Evolutionary conservation across 257 asterid species (phyloP).

Genomic region (Scutellaria baicalensis): DNA sequence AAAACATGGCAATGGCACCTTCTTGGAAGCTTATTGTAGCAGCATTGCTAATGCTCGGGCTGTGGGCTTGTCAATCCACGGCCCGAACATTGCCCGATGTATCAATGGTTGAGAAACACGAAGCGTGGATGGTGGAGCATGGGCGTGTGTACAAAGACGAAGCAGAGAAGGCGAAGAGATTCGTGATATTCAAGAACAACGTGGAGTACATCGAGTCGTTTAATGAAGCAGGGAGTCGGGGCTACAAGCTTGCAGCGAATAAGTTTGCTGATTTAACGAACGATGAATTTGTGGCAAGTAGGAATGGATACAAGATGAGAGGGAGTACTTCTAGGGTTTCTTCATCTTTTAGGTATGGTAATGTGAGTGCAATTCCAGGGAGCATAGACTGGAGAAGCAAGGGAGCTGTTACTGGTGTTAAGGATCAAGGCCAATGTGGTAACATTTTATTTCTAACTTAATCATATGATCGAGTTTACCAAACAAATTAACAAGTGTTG

Average conservation of each 20-base stretch:
- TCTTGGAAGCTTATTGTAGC: constrained; percentile 11
- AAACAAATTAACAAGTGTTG: too few species aligned
- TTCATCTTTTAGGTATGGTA: constrained; percentile 25
- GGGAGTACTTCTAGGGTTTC: not conserved
- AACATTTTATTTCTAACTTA: too few species aligned
- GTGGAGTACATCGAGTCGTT: constrained; percentile 28
- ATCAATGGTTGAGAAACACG: constrained; percentile 23
- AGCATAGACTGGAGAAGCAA: constrained; percentile 30
- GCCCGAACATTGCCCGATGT: constrained; percentile 25
- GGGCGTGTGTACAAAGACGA: constrained; percentile 37
- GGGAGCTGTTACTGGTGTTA: constrained; percentile 39
- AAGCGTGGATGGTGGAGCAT: constrained; percentile 28
- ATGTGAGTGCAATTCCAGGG: constrained; percentile 24
- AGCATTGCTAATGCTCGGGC: constrained; percentile 17
- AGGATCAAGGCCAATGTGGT: constrained; percentile 43
- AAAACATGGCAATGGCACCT: constrained; percentile 19
- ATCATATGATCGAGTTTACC: too few species aligned
- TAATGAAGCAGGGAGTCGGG: constrained; percentile 12
- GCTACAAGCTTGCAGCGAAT: constrained; percentile 29
- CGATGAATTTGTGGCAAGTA: constrained; percentile 28
- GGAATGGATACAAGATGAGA: constrained; percentile 20
- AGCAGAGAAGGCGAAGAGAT: constrained; percentile 29
- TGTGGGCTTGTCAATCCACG: constrained; percentile 12
- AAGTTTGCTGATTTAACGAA: constrained; percentile 37
- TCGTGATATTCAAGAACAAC: constrained; percentile 28